Base-by-base conservation (phyloP, 352 stramenopile species). In the Pythium insidiosum region DNA sequence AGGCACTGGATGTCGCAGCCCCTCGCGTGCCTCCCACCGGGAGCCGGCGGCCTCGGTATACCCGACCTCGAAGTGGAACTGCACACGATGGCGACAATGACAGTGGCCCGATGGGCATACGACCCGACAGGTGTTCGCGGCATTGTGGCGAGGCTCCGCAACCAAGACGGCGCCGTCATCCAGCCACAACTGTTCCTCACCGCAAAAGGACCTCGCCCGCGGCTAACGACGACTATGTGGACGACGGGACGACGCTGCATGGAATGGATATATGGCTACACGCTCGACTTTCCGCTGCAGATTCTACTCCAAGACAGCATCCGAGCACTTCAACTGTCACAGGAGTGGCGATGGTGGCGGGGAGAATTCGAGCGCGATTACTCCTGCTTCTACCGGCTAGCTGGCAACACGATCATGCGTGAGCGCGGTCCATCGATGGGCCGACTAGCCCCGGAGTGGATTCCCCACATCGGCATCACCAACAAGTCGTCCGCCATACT, bases 51-150 rank as follows among this genome's bases (percentile, higher is more conserved):
- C 7, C 11, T 50, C 4, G 23, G 23, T 6, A 13, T 36, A 2
- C 34, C 48, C 11, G 29, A 33, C 19, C 3, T 56, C 12, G 3
- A 24, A 11, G 34, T 22, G 7, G 39, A 38, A 4, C 48, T 56
- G 1, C 13, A 42, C 6, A 30, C 25, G 0, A 43, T 56, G 30
- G 39, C 48, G 4, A 19, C 40, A 2, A 35, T 20, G 13, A 29
- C 43, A 2, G 47, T 55, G 2, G 28, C 20, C n/a, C 15, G 21
- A 10, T 55, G 47, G 38, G 39, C 47, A 0, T 43, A 47, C 38
- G 16, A 26, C 4, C 6, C 16, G 4, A 19, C 12, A 4, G 18
- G n/a, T n/a, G 13, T 4, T 20, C 42, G 30, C 23, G 23, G 23
- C 6, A 16, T 13, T 24, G 18, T 39, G 12, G 34, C 18, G 6